Evolutionary conservation across 2,329 filamentous ascomycete species (phyloP), one percentile per base, ranked within the genome.

Genomic region (Microdochium bolleyi): DNA sequence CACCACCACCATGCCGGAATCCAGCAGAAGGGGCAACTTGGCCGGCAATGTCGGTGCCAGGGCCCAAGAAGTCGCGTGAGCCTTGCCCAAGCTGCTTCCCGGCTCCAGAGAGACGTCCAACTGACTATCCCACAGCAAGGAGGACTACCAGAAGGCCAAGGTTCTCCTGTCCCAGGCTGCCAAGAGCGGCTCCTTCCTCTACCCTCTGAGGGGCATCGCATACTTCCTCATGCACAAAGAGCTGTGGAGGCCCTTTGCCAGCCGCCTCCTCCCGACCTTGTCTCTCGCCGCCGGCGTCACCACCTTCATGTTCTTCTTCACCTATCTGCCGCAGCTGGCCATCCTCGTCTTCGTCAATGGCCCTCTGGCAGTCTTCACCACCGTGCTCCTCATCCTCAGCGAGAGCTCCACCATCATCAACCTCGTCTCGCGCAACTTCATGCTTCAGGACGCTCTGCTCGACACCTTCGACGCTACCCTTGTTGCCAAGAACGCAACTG

Each of bases 381-480:
- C 88, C 0, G 74, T 85, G 2, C 70, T 91, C 9, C 77, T 92
- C 21, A 82, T 89, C 2, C 72, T 85, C 46, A 82, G 74, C 57
- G 81, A 85, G 67, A 83, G 79, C 60, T 77, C 81, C 2, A 76
- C 79, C 14, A 74, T 85, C 52, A 75, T 81, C 58, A 80, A 76
- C 57, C 62, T 79, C 34, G 59, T 84, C 16, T 78, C 82, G 9
- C 83, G 85, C 61, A 85, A 80, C 44, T 92, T 90, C 65, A 71
- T 96, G 37, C 80, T 96, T 48, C 84, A 89, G 58, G 89, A 95
- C 56, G 87, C 89, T 0, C 75, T 96, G 32, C 76, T 94, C 24
- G 91, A 96, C 67, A 92, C 89, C 0, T 96, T 96, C 66, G 92
- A 96, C 64, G 90, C 87, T 30, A 83, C 81, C 0, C 69, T 85